Conservation (phyloP, 169 alveolate species). For the Plasmodium sp. region DNA sequence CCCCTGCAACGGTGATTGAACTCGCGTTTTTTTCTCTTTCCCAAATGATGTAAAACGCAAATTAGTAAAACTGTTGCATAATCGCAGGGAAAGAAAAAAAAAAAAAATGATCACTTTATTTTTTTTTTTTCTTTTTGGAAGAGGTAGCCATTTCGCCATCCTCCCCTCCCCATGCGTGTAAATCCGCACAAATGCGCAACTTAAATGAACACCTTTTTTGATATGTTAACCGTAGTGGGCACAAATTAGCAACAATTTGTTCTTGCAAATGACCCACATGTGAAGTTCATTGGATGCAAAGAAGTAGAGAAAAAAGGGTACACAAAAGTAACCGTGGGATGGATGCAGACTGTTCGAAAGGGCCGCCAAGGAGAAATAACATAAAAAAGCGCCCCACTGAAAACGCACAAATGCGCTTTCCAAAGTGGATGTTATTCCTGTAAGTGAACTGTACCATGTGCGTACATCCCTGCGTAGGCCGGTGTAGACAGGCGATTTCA, state of each 20-base stretch:
- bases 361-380: not conserved
- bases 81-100: not conserved
- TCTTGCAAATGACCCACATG: not conserved
- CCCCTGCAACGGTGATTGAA: not conserved
- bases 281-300: not conserved
- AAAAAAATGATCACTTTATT: not conserved
- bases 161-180: not conserved
- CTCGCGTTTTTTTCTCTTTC: not conserved
- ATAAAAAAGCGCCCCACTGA: not conserved
- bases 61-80: not conserved
- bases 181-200: not conserved
- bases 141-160: not conserved
- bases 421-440: not conserved
- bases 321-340: not conserved
- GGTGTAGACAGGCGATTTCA: not conserved
- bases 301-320: not conserved
- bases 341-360: not conserved
- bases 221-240: not conserved
- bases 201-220: not conserved
- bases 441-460: not conserved
- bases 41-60: not conserved
- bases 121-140: not conserved
- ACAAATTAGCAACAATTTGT: not conserved
- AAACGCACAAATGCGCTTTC: not conserved
- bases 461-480: not conserved